Base-by-base conservation (phyloP, 805 yeast genomes). In the Ogataea trehaloabstinens region DNA sequence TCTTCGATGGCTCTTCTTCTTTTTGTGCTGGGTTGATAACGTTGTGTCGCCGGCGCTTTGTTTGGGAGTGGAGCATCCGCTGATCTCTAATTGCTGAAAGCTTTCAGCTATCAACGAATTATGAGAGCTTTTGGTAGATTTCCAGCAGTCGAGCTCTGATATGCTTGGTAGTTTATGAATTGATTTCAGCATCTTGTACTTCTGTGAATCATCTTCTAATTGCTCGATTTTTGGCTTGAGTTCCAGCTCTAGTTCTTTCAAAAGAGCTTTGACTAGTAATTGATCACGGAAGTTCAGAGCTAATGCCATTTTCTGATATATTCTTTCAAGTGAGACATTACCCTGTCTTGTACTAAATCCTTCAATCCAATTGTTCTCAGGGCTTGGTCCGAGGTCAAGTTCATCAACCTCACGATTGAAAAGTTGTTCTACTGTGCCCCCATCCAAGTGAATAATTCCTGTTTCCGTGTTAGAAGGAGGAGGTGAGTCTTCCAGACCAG, bases 141-240 rank as follows among this genome's bases (percentile, higher is more conserved):
- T 8, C 30, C 30, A 27, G 17, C 17, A 27, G 18, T 45, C 45
- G 22, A 58, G 33, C 21, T 53, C 50, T 0, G 57, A 48, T 5
- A 56, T 44, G 37, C 61, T 56, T 6, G 61, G 63, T 19, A 58
- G 45, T 31, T 49, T 57, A 28, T 55, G 54, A 3, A 56, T 27
- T 15, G 22, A 32, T 36, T 55, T 58, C 19, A 52, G 29, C 4
- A 47, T 30, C 24, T 53, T 51, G 35, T 59, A 60, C 29, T 60
- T 56, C 18, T 40, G 42, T 4, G 55, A 40, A 6, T 48, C 44
- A 11, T 44, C 28, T 16, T 51, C 38, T 24, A 58, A 25, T 6
- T 28, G 30, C n/a, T 39, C 38, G 16, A 58, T 43, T 24, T 49
- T 47, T 8, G 63, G 61, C 19, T 38, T 24, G 4, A 59, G 17